These are phyloP conservation scores for Pythium guiyangense DNA, from an alignment of 352 stramenopile species.

Conservation along the genomic window DNA sequence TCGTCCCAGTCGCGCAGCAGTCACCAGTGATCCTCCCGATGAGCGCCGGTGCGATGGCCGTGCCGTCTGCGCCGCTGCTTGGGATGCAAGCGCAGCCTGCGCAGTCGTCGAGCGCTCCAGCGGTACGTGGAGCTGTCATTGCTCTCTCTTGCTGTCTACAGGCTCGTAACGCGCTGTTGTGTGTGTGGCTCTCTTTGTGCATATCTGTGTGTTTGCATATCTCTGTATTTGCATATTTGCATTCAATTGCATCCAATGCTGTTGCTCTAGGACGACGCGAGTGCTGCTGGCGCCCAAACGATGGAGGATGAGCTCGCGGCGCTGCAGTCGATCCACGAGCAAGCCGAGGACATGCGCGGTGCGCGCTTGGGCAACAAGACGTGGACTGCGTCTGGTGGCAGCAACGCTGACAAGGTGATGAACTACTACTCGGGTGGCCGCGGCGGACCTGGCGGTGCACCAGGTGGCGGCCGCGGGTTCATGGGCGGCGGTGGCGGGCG, in stretches of 20 bases:
- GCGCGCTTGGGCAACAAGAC: constrained; percentile 81
- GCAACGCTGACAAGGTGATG: constrained; percentile 72
- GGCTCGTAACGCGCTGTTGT: neutral
- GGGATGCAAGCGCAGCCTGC: neutral
- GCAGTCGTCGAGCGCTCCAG: neutral
- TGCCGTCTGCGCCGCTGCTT: constrained; percentile 34
- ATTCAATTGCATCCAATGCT: constrained; percentile 2
- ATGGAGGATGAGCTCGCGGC: constrained; percentile 82
- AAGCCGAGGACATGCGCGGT: constrained; percentile 77
- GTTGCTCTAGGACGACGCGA: constrained; percentile 1
- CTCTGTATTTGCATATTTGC: constrained; percentile 5
- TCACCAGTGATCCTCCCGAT: constrained; percentile 33
- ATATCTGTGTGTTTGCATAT: constrained; percentile 9
- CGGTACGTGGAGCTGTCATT: constrained; percentile 3
- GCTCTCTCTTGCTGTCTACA: too few relatives aligned
- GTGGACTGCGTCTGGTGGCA: constrained; percentile 69
- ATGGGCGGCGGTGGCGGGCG: constrained; percentile 28
- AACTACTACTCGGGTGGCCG: constrained; percentile 64
- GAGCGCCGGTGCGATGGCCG: constrained; percentile 10
- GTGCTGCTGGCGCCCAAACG: constrained; percentile 51
- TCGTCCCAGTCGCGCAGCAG: constrained; percentile 25
- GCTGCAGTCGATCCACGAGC: constrained; percentile 81
- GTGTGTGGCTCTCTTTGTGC: constrained; percentile 12
- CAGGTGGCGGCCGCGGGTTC: constrained; percentile 22
- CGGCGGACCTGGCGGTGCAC: constrained; percentile 25